phyloP scores from a whole-genome alignment of 768 basidiomycete genomes.

The Lentinula raphanica region DNA sequence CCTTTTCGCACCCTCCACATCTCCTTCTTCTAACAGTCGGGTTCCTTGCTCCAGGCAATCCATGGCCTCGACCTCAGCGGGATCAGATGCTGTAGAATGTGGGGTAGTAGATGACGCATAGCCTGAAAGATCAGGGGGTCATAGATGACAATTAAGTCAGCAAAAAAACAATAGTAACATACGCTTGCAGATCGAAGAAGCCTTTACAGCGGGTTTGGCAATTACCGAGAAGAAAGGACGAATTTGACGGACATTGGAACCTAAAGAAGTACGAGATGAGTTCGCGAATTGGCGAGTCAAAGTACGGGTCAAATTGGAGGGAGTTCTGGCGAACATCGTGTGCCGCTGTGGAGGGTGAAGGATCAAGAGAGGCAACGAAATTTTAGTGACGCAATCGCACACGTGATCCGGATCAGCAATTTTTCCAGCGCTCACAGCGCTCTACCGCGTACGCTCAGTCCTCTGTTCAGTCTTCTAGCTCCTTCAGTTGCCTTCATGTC shows the following conservation, averaged over 20 bases:
- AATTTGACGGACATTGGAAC: conserved; percentile 1
- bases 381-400: background rate
- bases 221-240: background rate
- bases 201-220: background rate
- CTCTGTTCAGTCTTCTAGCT: too few species aligned
- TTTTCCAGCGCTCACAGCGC: conserved; percentile 5
- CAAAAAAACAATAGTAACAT: background rate
- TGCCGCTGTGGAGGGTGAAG: background rate
- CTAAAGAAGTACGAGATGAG: conserved; percentile 13
- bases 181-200: conserved; percentile 1
- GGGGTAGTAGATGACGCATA: conserved; percentile 78
- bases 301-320: background rate
- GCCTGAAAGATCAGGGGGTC: conserved; percentile 35
- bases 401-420: background rate
- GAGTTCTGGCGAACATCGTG: background rate
- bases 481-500: conserved; percentile 27
- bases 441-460: too few species aligned
- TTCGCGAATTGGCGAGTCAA: background rate
- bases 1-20: conserved; percentile 70
- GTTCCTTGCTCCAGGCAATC: conserved; percentile 81
- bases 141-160: background rate
- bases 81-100: conserved; percentile 78
- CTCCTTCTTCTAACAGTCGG: conserved; percentile 79
- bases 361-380: background rate
- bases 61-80: conserved; percentile 75